Base-by-base conservation (phyloP, 1,284 basidiomycete species). In the Apiotrichum sp. region DNA sequence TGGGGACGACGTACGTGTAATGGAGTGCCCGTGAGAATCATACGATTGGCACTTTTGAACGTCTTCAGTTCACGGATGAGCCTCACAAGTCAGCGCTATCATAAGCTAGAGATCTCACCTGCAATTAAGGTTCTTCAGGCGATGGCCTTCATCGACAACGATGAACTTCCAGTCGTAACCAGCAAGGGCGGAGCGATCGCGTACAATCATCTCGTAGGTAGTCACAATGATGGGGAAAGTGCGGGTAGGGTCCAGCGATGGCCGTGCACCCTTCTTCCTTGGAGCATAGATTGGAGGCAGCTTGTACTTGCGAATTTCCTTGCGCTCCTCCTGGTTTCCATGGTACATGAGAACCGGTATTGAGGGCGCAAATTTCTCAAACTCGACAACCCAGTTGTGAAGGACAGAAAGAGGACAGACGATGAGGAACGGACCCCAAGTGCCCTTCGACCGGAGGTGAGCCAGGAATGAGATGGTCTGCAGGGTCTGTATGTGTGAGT, bases 91-190 rank as follows among this genome's bases (percentile, higher is more conserved):
- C 22, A 52, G 47, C 50, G 11, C 22, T 51, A 31, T 14, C 33
- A n/a, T 35, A 39, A 32, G 11, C 11, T 13, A 6, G 13, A 13
- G 3, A 48, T 14, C 35, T 48, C 47, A 48, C 76, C 84, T 86
- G 74, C 89, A 92, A 68, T 97, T 84, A 59, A 93, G 79, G 67
- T 98, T 97, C 79, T 97, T 97, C 65, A 98, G 74, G 31, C 93
- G 81, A 73, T 98, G 93, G 0, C 93, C 92, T 74, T 98, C 93
- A 71, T 97, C 93, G 0, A 97, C 93, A 52, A 97, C 88, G 63
- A 97, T 89, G 68, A 91, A 95, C 58, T 90, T 91, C 89, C 90
- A 95, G 52, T 84, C 78, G 68, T 87, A 86, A 50, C 81, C 80
- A 4, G 81, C 77, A 36, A 95, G 79, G 65, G 83, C 80, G 36